A percentile compares a stretch with the other conserved stretches of the same genome.
Conservation (phyloP, 1,284 basidiomycete genomes). For the Malassezia brasiliensis region DNA sequence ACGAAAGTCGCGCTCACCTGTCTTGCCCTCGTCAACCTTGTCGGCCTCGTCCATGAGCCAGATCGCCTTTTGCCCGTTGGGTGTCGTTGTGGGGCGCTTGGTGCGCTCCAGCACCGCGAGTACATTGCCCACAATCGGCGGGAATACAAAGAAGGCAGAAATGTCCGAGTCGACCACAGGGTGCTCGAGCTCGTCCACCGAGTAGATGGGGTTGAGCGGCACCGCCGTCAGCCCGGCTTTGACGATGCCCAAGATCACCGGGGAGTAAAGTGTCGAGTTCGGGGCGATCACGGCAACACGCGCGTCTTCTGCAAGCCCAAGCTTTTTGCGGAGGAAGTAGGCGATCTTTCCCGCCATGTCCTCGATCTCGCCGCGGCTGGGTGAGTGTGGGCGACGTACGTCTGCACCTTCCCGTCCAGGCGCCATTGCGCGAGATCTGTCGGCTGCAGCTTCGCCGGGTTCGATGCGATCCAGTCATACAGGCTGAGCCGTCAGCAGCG, state of each 20-base stretch:
- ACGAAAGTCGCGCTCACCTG: constrained; percentile 29
- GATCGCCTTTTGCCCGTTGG: constrained; percentile 25
- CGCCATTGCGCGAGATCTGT: constrained; percentile 12
- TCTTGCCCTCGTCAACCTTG: constrained; percentile 18
- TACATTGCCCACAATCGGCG: constrained; percentile 23
- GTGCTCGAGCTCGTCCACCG: constrained; percentile 38
- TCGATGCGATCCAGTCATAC: constrained; percentile 10
- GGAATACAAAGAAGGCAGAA: constrained; percentile 32
- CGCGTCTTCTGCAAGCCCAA: constrained; percentile 26
- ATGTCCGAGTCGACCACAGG: constrained; percentile 33
- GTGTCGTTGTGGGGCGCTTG: constrained; percentile 16
- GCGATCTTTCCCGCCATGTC: constrained; percentile 26
- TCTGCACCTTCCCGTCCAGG: constrained; percentile 29
- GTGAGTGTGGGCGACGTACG: constrained; percentile 6
- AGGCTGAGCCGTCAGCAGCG: constrained; percentile 1
- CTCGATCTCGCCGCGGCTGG: constrained; percentile 27
- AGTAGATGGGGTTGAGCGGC: constrained; percentile 37
- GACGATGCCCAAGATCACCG: constrained; percentile 15
- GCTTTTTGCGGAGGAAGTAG: constrained; percentile 26
- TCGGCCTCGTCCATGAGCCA: constrained; percentile 43
- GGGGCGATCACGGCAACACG: constrained; percentile 39
- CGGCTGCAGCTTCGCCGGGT: neutral
- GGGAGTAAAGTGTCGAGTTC: constrained; percentile 33
- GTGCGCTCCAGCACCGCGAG: constrained; percentile 26
- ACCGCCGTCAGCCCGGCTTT: constrained; percentile 33